Conservation (phyloP, 2,329 filamentous ascomycete genomes). For the Venturia effusa region DNA sequence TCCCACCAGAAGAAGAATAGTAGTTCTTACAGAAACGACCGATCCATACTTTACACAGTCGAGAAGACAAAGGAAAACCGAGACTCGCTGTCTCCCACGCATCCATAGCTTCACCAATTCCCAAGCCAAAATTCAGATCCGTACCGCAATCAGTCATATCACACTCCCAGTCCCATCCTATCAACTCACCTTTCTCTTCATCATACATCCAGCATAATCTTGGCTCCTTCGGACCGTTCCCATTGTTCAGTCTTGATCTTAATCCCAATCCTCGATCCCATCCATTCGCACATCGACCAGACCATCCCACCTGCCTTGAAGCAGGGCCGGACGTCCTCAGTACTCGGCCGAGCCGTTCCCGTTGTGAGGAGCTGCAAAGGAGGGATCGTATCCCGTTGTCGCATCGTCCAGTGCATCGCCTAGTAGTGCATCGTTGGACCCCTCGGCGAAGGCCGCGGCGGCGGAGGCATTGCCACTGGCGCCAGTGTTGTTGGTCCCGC, state of each 20-base stretch:
- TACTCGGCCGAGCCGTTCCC: constrained; percentile 24
- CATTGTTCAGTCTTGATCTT: not conserved
- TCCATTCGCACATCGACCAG: not conserved
- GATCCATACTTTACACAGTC: constrained; percentile 4
- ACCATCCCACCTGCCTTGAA: not conserved
- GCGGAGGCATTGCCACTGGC: constrained; percentile 19
- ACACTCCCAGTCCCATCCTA: not conserved
- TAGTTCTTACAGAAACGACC: constrained; percentile 1
- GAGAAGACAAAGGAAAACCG: not conserved
- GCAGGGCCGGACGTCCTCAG: constrained; percentile 9
- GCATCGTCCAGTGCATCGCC: constrained; percentile 32
- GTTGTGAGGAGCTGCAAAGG: constrained; percentile 24
- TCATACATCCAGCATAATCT: not conserved
- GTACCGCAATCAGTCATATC: not conserved
- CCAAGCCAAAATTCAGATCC: not conserved
- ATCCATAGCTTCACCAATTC: not conserved
- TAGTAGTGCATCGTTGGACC: constrained; percentile 31
- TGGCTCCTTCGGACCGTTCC: not conserved
- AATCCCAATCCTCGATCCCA: not conserved
- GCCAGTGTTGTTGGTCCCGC: constrained; percentile 17
- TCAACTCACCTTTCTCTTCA: not conserved
- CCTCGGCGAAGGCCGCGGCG: constrained; percentile 20
- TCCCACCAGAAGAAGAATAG: not conserved
- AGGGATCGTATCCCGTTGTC: constrained; percentile 30
- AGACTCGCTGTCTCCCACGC: not conserved